Conservation (phyloP, 75 land plant species). For the Chamaecyparis obtusa region DNA sequence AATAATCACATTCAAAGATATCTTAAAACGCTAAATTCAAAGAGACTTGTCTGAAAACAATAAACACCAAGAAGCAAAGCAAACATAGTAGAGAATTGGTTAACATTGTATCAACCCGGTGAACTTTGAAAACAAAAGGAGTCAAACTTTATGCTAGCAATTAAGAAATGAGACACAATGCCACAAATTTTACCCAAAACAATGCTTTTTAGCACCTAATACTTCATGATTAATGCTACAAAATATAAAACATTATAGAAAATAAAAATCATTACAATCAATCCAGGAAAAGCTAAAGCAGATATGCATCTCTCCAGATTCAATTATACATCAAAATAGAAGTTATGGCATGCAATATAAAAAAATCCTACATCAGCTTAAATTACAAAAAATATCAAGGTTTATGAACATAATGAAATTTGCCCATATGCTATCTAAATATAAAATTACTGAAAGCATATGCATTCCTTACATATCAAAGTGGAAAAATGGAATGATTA, state of each 20-base stretch:
- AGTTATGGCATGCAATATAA: not conserved
- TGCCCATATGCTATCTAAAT: not conserved
- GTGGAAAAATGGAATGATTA: not conserved
- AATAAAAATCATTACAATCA: not conserved
- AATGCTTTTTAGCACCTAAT: not conserved
- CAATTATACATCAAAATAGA: not conserved
- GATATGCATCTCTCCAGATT: not conserved
- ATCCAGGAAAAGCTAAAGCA: not conserved
- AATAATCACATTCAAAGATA: not conserved
- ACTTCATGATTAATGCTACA: not conserved
- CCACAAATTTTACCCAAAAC: not conserved
- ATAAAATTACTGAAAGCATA: slow-evolving; percentile 6
- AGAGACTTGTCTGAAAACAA: not conserved
- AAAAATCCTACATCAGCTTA: not conserved
- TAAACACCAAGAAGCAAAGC: not conserved
- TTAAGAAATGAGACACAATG: not conserved
- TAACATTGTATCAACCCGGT: not conserved
- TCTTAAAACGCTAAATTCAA: not conserved
- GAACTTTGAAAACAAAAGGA: not conserved
- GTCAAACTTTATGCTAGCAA: not conserved
- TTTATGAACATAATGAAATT: not conserved
- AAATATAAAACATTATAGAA: not conserved
- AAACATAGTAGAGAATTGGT: no score
- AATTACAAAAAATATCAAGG: not conserved
- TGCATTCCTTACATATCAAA: not conserved